Base-by-base conservation (phyloP, 2,329 filamentous ascomycete genomes). In the Tolypocladium cylindrosporum region DNA sequence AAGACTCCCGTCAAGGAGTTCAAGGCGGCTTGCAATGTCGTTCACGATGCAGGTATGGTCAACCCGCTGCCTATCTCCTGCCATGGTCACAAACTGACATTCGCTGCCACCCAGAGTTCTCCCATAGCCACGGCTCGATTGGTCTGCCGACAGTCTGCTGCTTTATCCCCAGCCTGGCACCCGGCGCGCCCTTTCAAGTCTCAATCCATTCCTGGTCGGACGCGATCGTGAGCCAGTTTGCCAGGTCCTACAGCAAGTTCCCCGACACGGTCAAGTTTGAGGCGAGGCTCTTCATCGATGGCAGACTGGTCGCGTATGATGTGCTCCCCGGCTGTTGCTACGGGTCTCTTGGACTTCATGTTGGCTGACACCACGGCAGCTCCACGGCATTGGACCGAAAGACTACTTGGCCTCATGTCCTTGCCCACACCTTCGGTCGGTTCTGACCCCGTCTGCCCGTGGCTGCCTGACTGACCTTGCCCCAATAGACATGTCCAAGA, bases 1-100 rank as follows among this genome's bases (percentile, higher is more conserved):
- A 86, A 84, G 65, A 69, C 88, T 14, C 91, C 91, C 1, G 72
- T 92, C 57, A 89, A 90, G 71, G 91, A 95, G 72, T 96, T 94
- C 78, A 87, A 85, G 67, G 90, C 89, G 9, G 79, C 83, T 60
- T 95, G 89, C 69, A 87, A 88, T 69, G 84, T 87, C 39, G 80
- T 86, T n/a, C 75, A 77, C 7, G 79, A 83, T 66, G 58, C 69
- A 54, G 77, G 77, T 77, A 63, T 61, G 71, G 61, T 52, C 7
- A 13, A 16, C 3, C 1, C n/a, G 4, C 41, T 41, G 24, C 34
- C 13, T 6, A 19, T 27, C 13, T 31, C 11, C 13, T 27, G 6
- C 34, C 14, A 16, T 54, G 21, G 48, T 1, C 13, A 24, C 48
- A 13, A 9, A 34, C 42, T 5, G 6, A 31, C 21, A 31, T 2